Evolutionary conservation across 306 rosid species (phyloP), one percentile per base, ranked within the genome.

Genomic region (Pterocarpus santalinus): DNA sequence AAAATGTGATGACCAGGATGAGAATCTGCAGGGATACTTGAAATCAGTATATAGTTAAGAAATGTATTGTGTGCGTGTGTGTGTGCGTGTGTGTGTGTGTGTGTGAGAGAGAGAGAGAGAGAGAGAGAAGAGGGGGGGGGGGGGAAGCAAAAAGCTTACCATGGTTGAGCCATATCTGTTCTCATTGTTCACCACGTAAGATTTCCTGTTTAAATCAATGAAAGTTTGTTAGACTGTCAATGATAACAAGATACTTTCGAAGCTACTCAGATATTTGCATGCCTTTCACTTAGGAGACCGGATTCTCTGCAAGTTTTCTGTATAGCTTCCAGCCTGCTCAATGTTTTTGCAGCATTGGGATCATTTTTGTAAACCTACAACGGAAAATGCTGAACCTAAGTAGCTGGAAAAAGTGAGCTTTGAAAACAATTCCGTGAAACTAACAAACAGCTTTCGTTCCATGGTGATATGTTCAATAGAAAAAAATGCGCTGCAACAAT

Each of bases 221-320:
- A 41, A 81, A 61, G 51, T 69, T 57, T 63, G 80, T 89, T 82
- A 89, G 88, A 35, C 30, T 75, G 36, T 41, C 53, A 63, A 73
- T 41, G 69, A 53, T 68, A 39, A 64, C 51, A 65, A 75, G 5
- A 55, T 17, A 84, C n/a, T 32, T 60, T 69, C 43, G 72, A 82
- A 84, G 82, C 30, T 63, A 82, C 47, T 75, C 1, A 49, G 78
- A 61, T 75, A 75, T 44, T 78, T 34, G 38, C 61, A 68, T 82
- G 69, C 99, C 99, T 87, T 82, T 87, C 84, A 88, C 67, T 89
- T 53, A 91, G 84, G 73, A 87, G 72, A 64, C 99, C 97, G 52
- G 99, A 93, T 69, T 89, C 88, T 88, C 90, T 82, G 90, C 99
- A 95, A 75, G 85, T 73, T 80, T 87, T 89, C 89, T 90, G 97